phyloP scores from a whole-genome alignment of 495 filamentous ascomycete genomes.

The Lentithecium fluviatile region DNA sequence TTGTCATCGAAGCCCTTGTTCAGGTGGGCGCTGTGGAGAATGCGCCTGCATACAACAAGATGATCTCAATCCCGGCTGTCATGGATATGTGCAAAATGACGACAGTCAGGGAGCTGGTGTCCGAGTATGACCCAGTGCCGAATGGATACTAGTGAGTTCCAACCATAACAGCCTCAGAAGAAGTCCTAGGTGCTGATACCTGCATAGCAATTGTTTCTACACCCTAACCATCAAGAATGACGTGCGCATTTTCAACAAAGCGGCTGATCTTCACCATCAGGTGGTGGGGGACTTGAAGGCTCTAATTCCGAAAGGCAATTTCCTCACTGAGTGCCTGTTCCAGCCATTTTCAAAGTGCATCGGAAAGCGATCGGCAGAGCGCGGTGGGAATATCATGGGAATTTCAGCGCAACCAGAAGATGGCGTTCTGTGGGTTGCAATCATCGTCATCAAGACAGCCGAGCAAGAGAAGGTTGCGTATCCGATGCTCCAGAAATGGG shows the following conservation, averaged over 20 bases:
- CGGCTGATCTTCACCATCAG: conserved; percentile 18
- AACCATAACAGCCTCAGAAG: too few relatives aligned
- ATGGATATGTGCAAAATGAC: conserved; percentile 20
- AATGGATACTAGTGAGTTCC: conserved; percentile 5
- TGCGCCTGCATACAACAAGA: conserved; percentile 19
- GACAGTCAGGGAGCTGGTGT: conserved; percentile 8
- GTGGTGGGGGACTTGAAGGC: conserved; percentile 17
- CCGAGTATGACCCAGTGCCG: conserved; percentile 11
- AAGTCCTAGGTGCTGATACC: too few relatives aligned
- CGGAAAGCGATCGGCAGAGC: conserved; percentile 6
- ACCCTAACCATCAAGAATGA: conserved; percentile 21
- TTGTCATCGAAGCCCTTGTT: conserved; percentile 5
- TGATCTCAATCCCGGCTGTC: conserved; percentile 6
- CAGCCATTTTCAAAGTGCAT: conserved; percentile 18
- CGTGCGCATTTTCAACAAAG: conserved; percentile 16
- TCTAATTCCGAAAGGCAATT: conserved; percentile 5
- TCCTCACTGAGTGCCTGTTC: conserved; percentile 18
- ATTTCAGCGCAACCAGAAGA: background rate
- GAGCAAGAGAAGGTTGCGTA: conserved; percentile 12
- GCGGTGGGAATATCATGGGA: conserved; percentile 24
- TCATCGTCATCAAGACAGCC: conserved; percentile 7
- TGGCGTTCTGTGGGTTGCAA: background rate
- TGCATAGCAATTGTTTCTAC: conserved; percentile 3
- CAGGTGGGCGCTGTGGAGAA: conserved; percentile 1
- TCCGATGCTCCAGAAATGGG: conserved; percentile 9